Evolutionary conservation across 176 grass and related monocot species (phyloP), one percentile per base, ranked within the genome.

Genomic region (Carex pumila): DNA sequence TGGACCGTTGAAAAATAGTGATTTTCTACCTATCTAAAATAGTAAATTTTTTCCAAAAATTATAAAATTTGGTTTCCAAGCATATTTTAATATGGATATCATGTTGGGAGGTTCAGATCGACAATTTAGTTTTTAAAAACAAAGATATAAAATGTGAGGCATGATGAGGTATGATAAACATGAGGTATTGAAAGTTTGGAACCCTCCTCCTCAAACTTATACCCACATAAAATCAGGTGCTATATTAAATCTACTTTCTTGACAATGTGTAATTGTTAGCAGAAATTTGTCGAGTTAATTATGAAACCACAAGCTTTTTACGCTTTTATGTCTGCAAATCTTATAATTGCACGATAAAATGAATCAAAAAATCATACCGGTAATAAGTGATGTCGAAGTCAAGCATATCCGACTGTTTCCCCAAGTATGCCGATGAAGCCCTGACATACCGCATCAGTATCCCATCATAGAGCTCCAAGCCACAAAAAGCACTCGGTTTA

Each of bases 331-430:
- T 6, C 7, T 29, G 45, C 5, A 75, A 29, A 75, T 15, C 5
- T 47, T 39, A 73, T 49, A 47, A 47, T 47, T 22, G 7, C 41
- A 50, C 18, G 50, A 0, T 22, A 21, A 47, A 47, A 70, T 3
- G 15, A 45, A 71, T 47, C 6, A 73, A 73, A 73, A 50, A 45
- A 3, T 1, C n/a, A 75, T 43, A 62, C 79, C 91, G 76, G 81
- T 93, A 93, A 66, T 93, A 93, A 8, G 67, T 90, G 14, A 90
- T 32, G 70, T 90, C 91, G 13, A 93, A 88, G 52, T 93, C 91
- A 0, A 93, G 6, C 10, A 63, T 29, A 76, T 93, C 88, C 36
- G 80, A 84, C 53, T 71, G 11, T 82, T 93, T 93, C 18, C 91
- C 91, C 37, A 93, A 81, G 76, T 73, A 90, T 4, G 91, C 91